Evolutionary conservation across 257 asterid species (phyloP).

Genomic region (Coffea eugenioides): DNA sequence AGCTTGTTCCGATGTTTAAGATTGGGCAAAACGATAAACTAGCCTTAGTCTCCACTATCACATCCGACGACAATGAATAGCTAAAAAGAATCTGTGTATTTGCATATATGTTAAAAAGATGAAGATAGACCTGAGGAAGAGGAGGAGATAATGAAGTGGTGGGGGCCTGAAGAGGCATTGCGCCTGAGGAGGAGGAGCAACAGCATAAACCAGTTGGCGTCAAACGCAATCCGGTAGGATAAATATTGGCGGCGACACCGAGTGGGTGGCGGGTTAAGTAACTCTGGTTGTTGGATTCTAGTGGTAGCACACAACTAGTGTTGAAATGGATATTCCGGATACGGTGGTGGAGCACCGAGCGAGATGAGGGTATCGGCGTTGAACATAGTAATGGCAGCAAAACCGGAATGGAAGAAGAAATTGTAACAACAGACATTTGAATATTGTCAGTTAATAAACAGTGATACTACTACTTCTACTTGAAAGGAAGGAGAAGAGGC

Average conservation of each 20-base stretch:
- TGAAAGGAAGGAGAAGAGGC: no score
- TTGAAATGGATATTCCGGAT: no score
- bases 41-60: no score
- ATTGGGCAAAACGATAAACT: no score
- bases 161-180: slow-evolving; percentile 50
- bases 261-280: slow-evolving; percentile 19
- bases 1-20: no score
- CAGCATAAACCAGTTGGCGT: slow-evolving; percentile 22
- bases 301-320: not conserved
- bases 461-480: no score
- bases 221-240: slow-evolving; percentile 21
- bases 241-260: slow-evolving; percentile 25
- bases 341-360: no score
- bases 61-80: no score
- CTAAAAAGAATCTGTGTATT: no score
- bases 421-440: slow-evolving; percentile 35
- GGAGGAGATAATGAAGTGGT: slow-evolving; percentile 34
- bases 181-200: slow-evolving; percentile 27
- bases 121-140: slow-evolving; percentile 41
- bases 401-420: slow-evolving; percentile 22
- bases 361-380: no score
- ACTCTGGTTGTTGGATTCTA: not conserved
- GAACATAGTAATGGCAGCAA: not conserved
- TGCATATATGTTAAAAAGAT: no score
- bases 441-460: slow-evolving; percentile 21